Percentiles rank a stretch among this genome's conserved stretches.
phyloP scores from a whole-genome alignment of 139 green algal genomes.

The Tetraselmis chui region DNA sequence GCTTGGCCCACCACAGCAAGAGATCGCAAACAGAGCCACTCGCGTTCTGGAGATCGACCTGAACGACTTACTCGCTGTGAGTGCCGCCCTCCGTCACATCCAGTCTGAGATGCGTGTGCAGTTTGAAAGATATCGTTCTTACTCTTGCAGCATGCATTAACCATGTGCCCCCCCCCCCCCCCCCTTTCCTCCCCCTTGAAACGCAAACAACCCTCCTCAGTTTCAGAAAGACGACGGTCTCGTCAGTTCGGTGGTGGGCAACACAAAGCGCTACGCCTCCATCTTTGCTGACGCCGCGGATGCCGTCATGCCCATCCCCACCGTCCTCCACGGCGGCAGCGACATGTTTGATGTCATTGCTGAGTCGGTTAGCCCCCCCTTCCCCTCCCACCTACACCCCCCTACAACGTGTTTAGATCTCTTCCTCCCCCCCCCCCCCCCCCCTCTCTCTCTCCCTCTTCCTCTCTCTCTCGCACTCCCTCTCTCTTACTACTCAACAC shows the following conservation, averaged over 20 bases:
- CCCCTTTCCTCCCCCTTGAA: not conserved
- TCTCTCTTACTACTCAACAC: too few relatives aligned
- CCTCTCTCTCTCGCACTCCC: too few relatives aligned
- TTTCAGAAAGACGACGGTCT: slow-evolving; percentile 33
- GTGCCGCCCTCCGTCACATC: too few relatives aligned
- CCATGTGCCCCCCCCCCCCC: not conserved
- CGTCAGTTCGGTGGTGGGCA: slow-evolving; percentile 50
- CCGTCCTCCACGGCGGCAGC: slow-evolving; percentile 8
- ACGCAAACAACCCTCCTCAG: not conserved
- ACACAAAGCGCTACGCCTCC: slow-evolving; percentile 68
- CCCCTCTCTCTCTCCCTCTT: too few relatives aligned
- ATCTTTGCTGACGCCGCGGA: slow-evolving; percentile 81
- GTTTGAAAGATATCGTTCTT: too few relatives aligned
- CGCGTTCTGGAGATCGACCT: slow-evolving; percentile 61
- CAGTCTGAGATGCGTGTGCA: too few relatives aligned
- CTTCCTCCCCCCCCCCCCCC: too few relatives aligned
- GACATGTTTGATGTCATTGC: slow-evolving; percentile 17
- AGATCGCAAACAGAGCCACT: slow-evolving; percentile 75
- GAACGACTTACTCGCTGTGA: slow-evolving; percentile 70
- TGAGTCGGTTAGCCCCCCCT: not conserved
- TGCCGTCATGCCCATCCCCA: slow-evolving; percentile 54
- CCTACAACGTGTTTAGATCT: too few relatives aligned
- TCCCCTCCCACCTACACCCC: too few relatives aligned
- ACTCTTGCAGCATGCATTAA: not conserved
- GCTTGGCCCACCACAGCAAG: slow-evolving; percentile 61